These are phyloP conservation scores for Linnemannia schmuckeri DNA, from an alignment of 192 early-diverging fungal genomes.

Conservation along the genomic window DNA sequence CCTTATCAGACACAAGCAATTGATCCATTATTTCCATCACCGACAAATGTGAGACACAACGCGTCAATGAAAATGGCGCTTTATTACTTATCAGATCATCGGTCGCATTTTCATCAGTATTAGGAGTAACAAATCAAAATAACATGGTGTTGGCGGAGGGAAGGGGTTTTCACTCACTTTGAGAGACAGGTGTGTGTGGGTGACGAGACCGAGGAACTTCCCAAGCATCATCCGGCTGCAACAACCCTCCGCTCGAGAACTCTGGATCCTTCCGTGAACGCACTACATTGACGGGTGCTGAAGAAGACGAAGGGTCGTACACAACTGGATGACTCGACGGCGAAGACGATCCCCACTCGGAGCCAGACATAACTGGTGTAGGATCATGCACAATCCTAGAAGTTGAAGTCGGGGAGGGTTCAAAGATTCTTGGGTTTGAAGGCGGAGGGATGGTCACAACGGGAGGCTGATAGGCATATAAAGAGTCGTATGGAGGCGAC, in stretches of 20 bases:
- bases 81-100: no score
- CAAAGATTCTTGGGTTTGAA: not conserved
- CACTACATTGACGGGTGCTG: not conserved
- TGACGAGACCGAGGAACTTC: not conserved
- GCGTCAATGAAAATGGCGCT: no score
- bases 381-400: not conserved
- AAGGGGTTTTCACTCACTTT: no score
- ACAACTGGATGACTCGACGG: not conserved
- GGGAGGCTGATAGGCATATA: no score
- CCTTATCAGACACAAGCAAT: no score
- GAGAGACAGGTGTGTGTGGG: not conserved
- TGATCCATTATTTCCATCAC: no score
- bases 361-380: not conserved
- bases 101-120: no score
- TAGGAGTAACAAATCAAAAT: no score
- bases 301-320: not conserved
- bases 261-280: not conserved
- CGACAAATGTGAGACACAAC: no score
- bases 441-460: no score
- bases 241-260: not conserved
- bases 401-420: not conserved
- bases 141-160: no score
- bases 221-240: not conserved
- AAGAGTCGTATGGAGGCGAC: no score
- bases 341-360: not conserved